Percentiles rank a stretch among this genome's conserved stretches.
Conservation (phyloP, 345 rosid species). For the Melaleuca alternifolia region DNA sequence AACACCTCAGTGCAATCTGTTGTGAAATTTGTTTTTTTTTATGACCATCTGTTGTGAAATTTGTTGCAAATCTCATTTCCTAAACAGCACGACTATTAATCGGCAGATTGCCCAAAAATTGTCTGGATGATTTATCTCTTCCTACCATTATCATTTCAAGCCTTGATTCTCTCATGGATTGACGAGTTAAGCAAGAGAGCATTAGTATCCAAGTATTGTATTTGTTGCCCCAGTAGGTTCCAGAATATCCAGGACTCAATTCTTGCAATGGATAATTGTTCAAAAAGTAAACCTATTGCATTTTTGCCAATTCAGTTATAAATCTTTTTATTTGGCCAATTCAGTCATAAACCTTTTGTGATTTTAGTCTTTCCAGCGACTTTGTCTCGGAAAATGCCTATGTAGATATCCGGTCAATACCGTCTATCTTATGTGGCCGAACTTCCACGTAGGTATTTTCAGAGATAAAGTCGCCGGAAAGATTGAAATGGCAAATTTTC, state of each 20-base stretch:
- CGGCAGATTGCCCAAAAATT: neutral
- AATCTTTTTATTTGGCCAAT: no score
- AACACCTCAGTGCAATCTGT: neutral
- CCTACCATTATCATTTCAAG: neutral
- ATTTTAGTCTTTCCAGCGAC: no score
- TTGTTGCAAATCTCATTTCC: neutral
- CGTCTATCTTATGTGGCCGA: no score
- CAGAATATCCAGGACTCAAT: neutral
- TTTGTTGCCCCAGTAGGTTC: neutral
- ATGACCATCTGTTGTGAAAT: neutral
- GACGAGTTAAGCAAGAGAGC: neutral
- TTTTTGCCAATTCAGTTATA: no score
- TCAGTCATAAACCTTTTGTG: no score
- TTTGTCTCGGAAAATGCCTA: no score
- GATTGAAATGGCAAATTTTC: no score
- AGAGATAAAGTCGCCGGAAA: no score
- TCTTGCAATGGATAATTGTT: neutral
- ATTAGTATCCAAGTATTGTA: neutral
- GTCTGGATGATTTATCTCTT: neutral
- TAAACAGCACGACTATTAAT: neutral
- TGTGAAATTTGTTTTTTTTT: neutral
- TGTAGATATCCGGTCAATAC: no score
- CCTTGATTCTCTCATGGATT: neutral
- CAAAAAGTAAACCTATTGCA: no score
- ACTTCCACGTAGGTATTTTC: no score